Evolutionary conservation across 2,329 filamentous ascomycete genomes (phyloP).

Genomic region (Cercospora zeina): DNA sequence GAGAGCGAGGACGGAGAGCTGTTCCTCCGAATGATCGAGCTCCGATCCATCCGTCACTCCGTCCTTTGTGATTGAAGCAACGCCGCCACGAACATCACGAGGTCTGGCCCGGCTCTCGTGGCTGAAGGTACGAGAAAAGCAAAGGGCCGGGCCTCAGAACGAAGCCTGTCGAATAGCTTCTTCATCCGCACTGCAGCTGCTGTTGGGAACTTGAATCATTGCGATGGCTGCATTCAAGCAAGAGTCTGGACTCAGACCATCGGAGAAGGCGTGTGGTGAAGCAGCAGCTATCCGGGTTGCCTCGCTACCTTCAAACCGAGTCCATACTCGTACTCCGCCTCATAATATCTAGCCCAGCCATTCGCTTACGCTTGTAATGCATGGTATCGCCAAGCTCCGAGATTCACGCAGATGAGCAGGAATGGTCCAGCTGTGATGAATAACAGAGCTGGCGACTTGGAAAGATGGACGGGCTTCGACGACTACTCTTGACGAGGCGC

Average conservation of each 20-base stretch:
- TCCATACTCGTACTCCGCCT: background rate
- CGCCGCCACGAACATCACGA: background rate
- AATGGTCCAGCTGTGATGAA: background rate
- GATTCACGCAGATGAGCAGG: conserved; percentile 2
- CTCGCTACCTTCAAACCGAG: background rate
- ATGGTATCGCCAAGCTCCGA: background rate
- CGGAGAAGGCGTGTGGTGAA: background rate
- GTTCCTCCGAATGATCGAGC: background rate
- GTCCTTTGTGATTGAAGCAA: background rate
- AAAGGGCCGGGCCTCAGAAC: background rate
- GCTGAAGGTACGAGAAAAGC: background rate
- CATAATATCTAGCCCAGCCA: background rate
- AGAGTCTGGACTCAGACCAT: background rate
- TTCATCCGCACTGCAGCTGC: background rate
- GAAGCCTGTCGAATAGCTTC: background rate
- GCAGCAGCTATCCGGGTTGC: background rate
- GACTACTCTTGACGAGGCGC: background rate
- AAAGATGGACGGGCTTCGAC: background rate
- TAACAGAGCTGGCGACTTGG: background rate
- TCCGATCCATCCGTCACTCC: background rate
- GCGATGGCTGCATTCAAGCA: background rate
- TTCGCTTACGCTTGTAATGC: background rate
- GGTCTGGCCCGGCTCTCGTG: background rate
- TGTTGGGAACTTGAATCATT: background rate
- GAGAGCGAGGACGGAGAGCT: background rate